Evolutionary conservation across 1,139 yeast species (phyloP).

Genomic region (Debaryomyces sp.): DNA sequence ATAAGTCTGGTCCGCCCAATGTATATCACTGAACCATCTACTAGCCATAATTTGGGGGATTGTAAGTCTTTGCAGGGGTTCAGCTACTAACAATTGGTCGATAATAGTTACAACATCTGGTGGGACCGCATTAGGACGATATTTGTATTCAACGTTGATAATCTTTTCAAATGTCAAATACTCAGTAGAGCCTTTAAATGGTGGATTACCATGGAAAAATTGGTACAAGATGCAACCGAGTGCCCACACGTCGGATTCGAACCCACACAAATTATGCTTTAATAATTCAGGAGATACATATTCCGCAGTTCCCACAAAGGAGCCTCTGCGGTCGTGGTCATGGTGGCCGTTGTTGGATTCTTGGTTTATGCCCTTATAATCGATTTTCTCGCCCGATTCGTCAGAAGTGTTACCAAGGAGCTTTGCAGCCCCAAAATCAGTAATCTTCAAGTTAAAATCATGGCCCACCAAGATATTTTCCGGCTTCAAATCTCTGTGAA

Average conservation of each 20-base stretch:
- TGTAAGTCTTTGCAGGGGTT: conserved; percentile 37
- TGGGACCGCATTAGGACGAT: conserved; percentile 71
- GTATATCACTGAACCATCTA: conserved; percentile 43
- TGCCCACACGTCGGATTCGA: conserved; percentile 94
- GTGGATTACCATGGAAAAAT: conserved; percentile 92
- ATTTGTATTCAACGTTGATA: conserved; percentile 78
- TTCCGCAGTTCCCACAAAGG: conserved; percentile 61
- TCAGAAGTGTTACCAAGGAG: conserved; percentile 55
- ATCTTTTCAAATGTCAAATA: conserved; percentile 93
- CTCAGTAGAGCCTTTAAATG: conserved; percentile 95
- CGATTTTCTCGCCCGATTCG: conserved; percentile 33
- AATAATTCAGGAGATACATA: conserved; percentile 93
- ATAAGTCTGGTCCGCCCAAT: conserved; percentile 45
- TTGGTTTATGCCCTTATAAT: conserved; percentile 34
- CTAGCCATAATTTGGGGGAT: conserved; percentile 38
- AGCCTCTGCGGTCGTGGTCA: conserved; percentile 60
- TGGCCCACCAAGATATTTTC: conserved; percentile 84
- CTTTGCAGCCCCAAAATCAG: conserved; percentile 99
- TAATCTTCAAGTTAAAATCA: conserved; percentile 80
- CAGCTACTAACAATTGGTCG: conserved; percentile 62
- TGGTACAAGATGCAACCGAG: conserved; percentile 92
- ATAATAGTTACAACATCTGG: conserved; percentile 63
- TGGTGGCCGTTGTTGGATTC: conserved; percentile 11
- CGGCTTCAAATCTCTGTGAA: conserved; percentile 95
- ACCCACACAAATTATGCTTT: conserved; percentile 81